These are phyloP conservation scores for Paecilomyces dactylethromorphus DNA, from an alignment of 2,329 filamentous ascomycete species.

Conservation along the genomic window DNA sequence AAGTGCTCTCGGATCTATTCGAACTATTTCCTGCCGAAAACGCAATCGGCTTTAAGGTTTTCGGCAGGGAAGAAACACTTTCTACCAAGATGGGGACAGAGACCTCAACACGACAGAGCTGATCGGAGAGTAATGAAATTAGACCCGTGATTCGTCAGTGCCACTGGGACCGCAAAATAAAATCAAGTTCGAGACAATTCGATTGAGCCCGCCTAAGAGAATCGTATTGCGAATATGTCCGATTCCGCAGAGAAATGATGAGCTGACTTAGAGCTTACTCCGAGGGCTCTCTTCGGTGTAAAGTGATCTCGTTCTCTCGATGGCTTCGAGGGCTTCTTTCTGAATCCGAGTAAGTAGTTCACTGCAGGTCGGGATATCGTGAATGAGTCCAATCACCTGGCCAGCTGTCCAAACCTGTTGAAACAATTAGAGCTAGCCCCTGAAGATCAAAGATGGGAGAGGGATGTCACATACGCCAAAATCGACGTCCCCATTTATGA, in stretches of 20 bases:
- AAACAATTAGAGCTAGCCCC: conserved; percentile 8
- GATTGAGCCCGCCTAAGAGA: neutral
- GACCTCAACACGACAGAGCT: neutral
- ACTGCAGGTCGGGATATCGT: conserved; percentile 73
- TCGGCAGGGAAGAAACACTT: neutral
- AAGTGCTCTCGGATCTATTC: neutral
- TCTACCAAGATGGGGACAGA: neutral
- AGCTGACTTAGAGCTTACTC: conserved; percentile 49
- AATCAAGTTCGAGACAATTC: neutral
- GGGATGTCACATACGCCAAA: conserved; percentile 62
- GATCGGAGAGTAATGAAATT: neutral
- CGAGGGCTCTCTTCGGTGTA: conserved; percentile 40
- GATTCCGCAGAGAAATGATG: neutral
- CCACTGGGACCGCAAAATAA: neutral
- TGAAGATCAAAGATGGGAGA: neutral
- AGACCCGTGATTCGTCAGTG: neutral
- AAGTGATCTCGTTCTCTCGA: conserved; percentile 54
- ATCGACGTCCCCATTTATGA: conserved; percentile 84
- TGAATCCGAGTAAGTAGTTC: conserved; percentile 66
- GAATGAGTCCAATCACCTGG: conserved; percentile 84
- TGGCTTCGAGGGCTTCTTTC: conserved; percentile 63
- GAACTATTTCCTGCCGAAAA: neutral
- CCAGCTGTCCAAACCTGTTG: conserved; percentile 88
- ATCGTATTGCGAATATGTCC: neutral
- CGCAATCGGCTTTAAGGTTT: neutral